Conservation (phyloP, 805 yeast genomes). For the Saccharomycopsis sp. region DNA sequence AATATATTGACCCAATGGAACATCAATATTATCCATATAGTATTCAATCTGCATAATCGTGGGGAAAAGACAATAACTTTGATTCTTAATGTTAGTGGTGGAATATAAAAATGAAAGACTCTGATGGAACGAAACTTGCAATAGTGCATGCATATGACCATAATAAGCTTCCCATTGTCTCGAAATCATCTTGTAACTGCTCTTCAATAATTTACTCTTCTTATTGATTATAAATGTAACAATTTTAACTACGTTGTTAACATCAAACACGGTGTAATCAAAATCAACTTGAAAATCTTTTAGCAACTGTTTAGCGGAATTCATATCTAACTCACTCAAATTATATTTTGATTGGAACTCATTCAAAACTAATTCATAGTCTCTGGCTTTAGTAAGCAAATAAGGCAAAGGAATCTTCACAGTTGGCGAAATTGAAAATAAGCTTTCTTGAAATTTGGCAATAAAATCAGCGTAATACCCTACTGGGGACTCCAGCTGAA, state of each 20-base stretch:
- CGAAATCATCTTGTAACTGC: constrained; percentile 28
- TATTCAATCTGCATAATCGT: constrained; percentile 75
- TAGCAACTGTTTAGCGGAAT: constrained; percentile 3
- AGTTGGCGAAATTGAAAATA: constrained; percentile 79
- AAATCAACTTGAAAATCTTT: constrained; percentile 1
- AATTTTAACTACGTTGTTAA: constrained; percentile 1
- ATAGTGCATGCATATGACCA: constrained; percentile 45
- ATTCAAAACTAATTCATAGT: constrained; percentile 25
- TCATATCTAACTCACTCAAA: constrained; percentile 1
- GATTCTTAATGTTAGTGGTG: constrained; percentile 72
- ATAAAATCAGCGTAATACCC: constrained; percentile 35
- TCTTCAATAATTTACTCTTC: constrained; percentile 25
- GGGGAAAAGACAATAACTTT: constrained; percentile 93
- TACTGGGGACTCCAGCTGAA: not conserved
- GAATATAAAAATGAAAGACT: constrained; percentile 73
- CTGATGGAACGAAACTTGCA: constrained; percentile 70
- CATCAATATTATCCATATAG: constrained; percentile 78
- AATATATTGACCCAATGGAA: constrained; percentile 80
- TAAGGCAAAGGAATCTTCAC: constrained; percentile 69
- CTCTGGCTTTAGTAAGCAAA: constrained; percentile 47
- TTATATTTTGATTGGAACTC: constrained; percentile 4
- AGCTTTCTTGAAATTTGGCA: constrained; percentile 38
- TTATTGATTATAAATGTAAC: constrained; percentile 6
- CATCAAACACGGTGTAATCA: constrained; percentile 5
- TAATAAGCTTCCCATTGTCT: constrained; percentile 67